Conservation (phyloP, 805 yeast species). For the Millerozyma acaciae region DNA sequence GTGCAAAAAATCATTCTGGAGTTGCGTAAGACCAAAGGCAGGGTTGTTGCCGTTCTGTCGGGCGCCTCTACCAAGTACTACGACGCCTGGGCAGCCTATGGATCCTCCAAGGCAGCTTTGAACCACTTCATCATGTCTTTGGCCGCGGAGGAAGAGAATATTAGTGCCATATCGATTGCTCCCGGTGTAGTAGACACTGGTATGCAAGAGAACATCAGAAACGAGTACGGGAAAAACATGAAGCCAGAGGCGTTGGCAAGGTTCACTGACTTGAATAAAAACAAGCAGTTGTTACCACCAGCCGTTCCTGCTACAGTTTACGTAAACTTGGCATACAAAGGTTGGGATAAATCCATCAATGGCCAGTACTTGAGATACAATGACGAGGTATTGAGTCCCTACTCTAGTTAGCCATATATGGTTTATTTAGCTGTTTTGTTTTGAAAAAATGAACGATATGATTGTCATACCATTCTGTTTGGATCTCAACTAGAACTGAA, state of each 20-base stretch:
- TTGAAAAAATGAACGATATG: no score
- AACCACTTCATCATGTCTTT: conserved; percentile 70
- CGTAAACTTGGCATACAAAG: conserved; percentile 60
- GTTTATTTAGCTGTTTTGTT: no score
- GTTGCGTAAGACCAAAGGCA: conserved; percentile 54
- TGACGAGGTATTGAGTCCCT: conserved; percentile 28
- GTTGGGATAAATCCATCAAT: conserved; percentile 52
- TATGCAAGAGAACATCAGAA: conserved; percentile 83
- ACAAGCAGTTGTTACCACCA: conserved; percentile 60
- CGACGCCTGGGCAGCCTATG: conserved; percentile 88
- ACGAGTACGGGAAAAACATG: conserved; percentile 58
- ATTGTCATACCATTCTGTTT: no score
- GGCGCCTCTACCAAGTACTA: conserved; percentile 71
- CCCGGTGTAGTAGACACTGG: conserved; percentile 93
- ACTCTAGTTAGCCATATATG: conserved; percentile 1
- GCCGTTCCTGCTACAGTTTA: conserved; percentile 68
- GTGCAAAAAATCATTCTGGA: conserved; percentile 54
- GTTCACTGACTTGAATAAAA: conserved; percentile 60
- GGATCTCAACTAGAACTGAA: no score
- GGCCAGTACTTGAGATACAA: conserved; percentile 68
- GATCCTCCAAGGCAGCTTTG: conserved; percentile 86
- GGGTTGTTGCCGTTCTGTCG: conserved; percentile 76
- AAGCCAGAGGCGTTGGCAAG: conserved; percentile 50
- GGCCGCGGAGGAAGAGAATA: conserved; percentile 58
- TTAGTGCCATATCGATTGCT: conserved; percentile 70